A percentile compares a stretch with the other conserved stretches of the same genome.
phyloP scores from a whole-genome alignment of 2,329 filamentous ascomycete species.

The Arthrinium puccinioides region DNA sequence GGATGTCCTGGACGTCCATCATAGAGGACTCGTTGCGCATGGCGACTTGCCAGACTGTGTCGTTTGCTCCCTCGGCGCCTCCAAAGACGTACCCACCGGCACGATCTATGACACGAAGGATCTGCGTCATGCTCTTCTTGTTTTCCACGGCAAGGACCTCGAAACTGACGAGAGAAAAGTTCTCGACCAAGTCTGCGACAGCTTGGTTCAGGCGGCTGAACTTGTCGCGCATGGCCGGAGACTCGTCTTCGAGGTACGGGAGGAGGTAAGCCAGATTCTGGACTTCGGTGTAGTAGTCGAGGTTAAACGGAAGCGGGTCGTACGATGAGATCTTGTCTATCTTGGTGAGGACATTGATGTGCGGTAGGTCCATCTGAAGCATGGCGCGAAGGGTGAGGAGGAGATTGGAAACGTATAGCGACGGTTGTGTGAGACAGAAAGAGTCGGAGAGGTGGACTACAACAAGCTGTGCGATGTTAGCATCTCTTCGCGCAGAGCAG shows the following conservation, averaged over 20 bases:
- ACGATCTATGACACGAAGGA: slow-evolving; percentile 82
- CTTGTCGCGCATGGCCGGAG: slow-evolving; percentile 62
- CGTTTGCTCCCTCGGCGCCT: slow-evolving; percentile 82
- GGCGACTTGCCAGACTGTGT: slow-evolving; percentile 94
- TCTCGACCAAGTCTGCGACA: slow-evolving; percentile 78
- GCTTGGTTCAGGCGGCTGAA: slow-evolving; percentile 81
- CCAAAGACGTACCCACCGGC: slow-evolving; percentile 93
- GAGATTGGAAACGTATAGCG: slow-evolving; percentile 89
- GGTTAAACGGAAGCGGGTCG: slow-evolving; percentile 82
- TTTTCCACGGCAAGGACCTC: slow-evolving; percentile 95
- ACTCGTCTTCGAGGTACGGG: slow-evolving; percentile 73
- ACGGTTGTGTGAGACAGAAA: slow-evolving; percentile 86
- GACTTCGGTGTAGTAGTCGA: slow-evolving; percentile 96
- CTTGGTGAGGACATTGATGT: slow-evolving; percentile 94
- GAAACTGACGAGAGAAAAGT: slow-evolving; percentile 83
- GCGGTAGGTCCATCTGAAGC: slow-evolving; percentile 95
- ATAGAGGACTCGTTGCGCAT: slow-evolving; percentile 70
- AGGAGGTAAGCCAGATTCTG: slow-evolving; percentile 84
- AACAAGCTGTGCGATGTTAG: slow-evolving; percentile 59
- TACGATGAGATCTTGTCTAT: slow-evolving; percentile 90
- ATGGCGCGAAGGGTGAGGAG: slow-evolving; percentile 90
- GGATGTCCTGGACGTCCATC: slow-evolving; percentile 82
- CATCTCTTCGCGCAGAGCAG: not conserved
- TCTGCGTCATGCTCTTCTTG: slow-evolving; percentile 91
- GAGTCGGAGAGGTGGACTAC: slow-evolving; percentile 91